phyloP scores from a whole-genome alignment of 345 rosid species.

The Camelina sativa region DNA sequence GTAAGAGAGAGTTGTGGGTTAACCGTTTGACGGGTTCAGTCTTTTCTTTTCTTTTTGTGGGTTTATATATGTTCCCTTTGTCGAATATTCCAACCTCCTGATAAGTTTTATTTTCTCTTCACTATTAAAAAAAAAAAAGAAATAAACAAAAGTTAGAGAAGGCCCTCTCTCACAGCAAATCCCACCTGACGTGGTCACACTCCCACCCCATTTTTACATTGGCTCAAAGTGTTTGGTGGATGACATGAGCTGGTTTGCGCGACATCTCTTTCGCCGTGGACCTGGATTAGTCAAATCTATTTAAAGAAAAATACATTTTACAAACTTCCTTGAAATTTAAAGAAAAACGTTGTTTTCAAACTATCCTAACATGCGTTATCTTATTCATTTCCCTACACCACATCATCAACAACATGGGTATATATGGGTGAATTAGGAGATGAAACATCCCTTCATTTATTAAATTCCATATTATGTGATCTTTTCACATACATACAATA shows the following conservation, averaged over 20 bases:
- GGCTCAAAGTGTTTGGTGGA: slow-evolving; percentile 20
- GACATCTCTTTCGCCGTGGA: slow-evolving; percentile 37
- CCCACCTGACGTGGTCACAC: slow-evolving; percentile 45
- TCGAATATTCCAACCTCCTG: background rate
- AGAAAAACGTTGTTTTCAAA: background rate
- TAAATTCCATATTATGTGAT: background rate
- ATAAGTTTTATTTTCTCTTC: background rate
- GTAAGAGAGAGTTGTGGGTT: background rate
- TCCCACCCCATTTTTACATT: slow-evolving; percentile 30
- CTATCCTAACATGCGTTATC: background rate
- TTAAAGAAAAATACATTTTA: background rate
- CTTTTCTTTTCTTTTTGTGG: background rate
- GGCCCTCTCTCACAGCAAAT: slow-evolving; percentile 29
- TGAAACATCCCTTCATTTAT: background rate
- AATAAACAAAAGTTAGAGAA: background rate
- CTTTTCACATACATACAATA: background rate
- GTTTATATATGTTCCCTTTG: background rate
- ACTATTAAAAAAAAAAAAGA: too few relatives aligned
- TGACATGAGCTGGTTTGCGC: slow-evolving; percentile 34
- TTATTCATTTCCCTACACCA: background rate
- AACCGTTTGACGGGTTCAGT: background rate
- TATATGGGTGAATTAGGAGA: too few relatives aligned
- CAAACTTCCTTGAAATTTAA: background rate
- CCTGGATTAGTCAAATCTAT: slow-evolving; percentile 23
- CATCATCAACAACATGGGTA: background rate